These are phyloP conservation scores for Viridothelium virens DNA, from an alignment of 495 filamentous ascomycete species.

Conservation along the genomic window DNA sequence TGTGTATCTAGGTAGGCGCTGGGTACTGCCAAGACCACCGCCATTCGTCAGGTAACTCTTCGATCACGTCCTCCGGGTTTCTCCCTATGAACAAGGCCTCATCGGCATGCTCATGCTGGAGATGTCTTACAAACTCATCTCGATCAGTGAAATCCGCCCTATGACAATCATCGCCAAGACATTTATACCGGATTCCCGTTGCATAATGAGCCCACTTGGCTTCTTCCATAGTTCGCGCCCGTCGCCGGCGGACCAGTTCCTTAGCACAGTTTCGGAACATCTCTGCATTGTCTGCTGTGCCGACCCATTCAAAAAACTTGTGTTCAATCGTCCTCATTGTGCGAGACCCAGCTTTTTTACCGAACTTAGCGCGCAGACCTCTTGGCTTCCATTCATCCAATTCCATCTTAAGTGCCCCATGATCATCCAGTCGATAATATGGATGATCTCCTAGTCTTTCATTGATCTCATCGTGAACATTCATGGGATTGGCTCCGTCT, in stretches of 20 bases:
- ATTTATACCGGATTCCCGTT: neutral
- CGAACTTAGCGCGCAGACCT: neutral
- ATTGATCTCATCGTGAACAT: neutral
- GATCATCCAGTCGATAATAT: conserved; percentile 1
- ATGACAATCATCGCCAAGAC: neutral
- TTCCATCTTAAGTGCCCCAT: neutral
- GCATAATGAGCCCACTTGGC: neutral
- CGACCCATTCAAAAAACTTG: neutral
- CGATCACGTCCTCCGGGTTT: neutral
- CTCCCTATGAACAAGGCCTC: neutral
- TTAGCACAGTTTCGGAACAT: neutral
- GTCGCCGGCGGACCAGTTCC: neutral
- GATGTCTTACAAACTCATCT: neutral
- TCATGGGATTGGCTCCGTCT: neutral
- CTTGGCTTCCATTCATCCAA: neutral
- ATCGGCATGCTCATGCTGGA: neutral
- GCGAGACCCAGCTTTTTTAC: neutral
- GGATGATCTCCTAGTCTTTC: neutral
- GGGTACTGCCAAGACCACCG: too few species aligned
- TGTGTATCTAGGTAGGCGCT: too few species aligned
- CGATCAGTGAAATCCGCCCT: neutral
- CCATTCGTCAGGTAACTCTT: neutral
- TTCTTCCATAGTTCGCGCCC: neutral
- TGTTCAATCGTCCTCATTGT: neutral
- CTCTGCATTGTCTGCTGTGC: neutral